Conservation (phyloP, 768 basidiomycete species). For the Panus rudis region DNA sequence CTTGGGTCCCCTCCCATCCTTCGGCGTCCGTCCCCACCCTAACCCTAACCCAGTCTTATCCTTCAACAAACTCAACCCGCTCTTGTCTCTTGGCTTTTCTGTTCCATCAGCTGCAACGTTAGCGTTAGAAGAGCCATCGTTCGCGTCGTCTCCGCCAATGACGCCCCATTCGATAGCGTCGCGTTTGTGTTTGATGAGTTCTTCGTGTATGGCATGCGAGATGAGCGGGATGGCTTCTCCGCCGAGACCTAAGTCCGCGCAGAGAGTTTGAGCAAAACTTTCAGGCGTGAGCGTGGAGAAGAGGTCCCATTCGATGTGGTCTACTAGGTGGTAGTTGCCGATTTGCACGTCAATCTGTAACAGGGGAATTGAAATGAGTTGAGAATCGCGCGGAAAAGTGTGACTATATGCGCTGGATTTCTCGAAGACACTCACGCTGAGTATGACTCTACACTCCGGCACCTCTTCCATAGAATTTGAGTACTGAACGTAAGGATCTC, state of each 20-base stretch:
- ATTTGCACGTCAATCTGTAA: conserved; percentile 96
- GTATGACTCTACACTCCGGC: conserved; percentile 74
- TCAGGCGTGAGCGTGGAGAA: conserved; percentile 87
- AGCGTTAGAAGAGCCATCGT: conserved; percentile 31
- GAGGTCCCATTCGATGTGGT: conserved; percentile 99
- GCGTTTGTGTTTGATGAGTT: conserved; percentile 90
- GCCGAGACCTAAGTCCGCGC: conserved; percentile 77
- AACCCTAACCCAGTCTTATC: conserved; percentile 80
- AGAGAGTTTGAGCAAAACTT: conserved; percentile 71
- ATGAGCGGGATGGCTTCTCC: conserved; percentile 87
- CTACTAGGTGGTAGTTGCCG: conserved; percentile 81
- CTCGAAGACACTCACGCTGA: conserved; percentile 48
- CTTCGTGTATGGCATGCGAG: conserved; percentile 91
- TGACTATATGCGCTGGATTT: no score
- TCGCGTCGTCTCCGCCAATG: conserved; percentile 58
- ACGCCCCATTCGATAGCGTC: conserved; percentile 94
- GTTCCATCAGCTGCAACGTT: conserved; percentile 18
- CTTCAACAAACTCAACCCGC: conserved; percentile 53
- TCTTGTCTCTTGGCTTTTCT: conserved; percentile 37
- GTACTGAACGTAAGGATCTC: no score
- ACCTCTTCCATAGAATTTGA: conserved; percentile 64
- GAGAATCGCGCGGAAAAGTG: no score
- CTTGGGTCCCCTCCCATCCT: conserved; percentile 76
- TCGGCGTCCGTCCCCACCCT: conserved; percentile 70
- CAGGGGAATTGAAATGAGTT: no score